Base-by-base conservation (phyloP, 768 basidiomycete genomes). In the Termitomyces sp. region DNA sequence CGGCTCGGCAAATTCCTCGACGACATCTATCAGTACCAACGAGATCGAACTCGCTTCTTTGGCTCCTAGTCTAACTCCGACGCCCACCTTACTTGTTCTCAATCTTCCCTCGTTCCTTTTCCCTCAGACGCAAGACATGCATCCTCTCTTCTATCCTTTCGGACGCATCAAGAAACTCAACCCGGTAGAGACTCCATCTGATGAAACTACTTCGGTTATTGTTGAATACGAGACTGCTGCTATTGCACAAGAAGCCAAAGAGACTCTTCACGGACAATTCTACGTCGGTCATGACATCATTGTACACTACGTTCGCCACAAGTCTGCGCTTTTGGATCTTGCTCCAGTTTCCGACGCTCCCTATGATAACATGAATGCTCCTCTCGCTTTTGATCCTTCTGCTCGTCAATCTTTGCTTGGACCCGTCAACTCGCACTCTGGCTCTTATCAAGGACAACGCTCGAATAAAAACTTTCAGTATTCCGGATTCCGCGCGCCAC, bases 101-200 rank as follows among this genome's bases (percentile, higher is more conserved):
- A 87, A 89, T 58, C 71, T 92, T 62, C 84, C 90, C 43, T 75
- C 79, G 30, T 64, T 88, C 43, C 71, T 91, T 42, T 91, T 91
- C 68, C 82, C 86, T 56, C 82, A 87, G 66, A 70, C 75, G 46
- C 77, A 81, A 52, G 89, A 91, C 65, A 70, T 91, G 62, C 79
- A 87, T 51, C 89, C 89, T n/a, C 76, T 91, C 39, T 80, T 91
- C 58, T 82, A 77, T 69, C 89, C 89, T 24, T 91, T 86, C 65
- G 89, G 89, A 14, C 72, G 77, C 32, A 82, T 89, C 67, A 84
- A 84, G 65, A 81, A 81, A 54, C 78, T 91, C 53, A 81, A 82
- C 61, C 78, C 86, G 13, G 71, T 78, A 33, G 67, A 76, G n/a
- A 68, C 67, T 39, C 72, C 74, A 7, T 62, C 70, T 33, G 63